Conservation (phyloP, 2,329 filamentous ascomycete species). For the Ciborinia camelliae region DNA sequence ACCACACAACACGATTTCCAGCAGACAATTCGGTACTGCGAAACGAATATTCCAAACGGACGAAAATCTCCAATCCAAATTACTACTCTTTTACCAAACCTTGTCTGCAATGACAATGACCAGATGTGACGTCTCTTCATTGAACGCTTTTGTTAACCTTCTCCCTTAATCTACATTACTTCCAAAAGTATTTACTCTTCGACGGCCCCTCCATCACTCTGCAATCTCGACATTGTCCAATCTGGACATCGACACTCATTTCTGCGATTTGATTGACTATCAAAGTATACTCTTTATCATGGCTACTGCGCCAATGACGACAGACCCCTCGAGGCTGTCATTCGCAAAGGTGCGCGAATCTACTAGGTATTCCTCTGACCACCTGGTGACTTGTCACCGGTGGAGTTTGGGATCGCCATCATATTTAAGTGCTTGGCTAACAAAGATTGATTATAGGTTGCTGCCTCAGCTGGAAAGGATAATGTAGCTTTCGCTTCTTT, state of each 20-base stretch:
- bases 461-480: slow-evolving; percentile 46
- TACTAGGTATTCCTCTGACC: slow-evolving; percentile 1
- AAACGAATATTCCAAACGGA: slow-evolving; percentile 10
- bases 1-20: slow-evolving; percentile 15
- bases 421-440: slow-evolving; percentile 1
- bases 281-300: slow-evolving; percentile 37
- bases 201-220: slow-evolving; percentile 34
- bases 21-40: slow-evolving; percentile 7
- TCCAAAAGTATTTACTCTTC: slow-evolving; percentile 27
- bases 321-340: slow-evolving; percentile 57
- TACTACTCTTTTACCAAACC: slow-evolving; percentile 21
- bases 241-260: slow-evolving; percentile 36
- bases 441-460: slow-evolving; percentile 42
- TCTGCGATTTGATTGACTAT: slow-evolving; percentile 25
- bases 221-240: slow-evolving; percentile 35
- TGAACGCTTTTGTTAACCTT: slow-evolving; percentile 38
- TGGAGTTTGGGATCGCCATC: background rate
- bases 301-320: slow-evolving; percentile 46
- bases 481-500: slow-evolving; percentile 37
- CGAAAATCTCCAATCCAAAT: background rate
- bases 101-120: slow-evolving; percentile 39
- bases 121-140: slow-evolving; percentile 38
- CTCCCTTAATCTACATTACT: slow-evolving; percentile 38
- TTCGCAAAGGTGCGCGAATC: slow-evolving; percentile 67
- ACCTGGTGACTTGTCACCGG: slow-evolving; percentile 1